Percentiles rank a stretch among this genome's conserved stretches.
Evolutionary conservation across 768 basidiomycete genomes (phyloP).

Genomic region (Lentinula edodes): DNA sequence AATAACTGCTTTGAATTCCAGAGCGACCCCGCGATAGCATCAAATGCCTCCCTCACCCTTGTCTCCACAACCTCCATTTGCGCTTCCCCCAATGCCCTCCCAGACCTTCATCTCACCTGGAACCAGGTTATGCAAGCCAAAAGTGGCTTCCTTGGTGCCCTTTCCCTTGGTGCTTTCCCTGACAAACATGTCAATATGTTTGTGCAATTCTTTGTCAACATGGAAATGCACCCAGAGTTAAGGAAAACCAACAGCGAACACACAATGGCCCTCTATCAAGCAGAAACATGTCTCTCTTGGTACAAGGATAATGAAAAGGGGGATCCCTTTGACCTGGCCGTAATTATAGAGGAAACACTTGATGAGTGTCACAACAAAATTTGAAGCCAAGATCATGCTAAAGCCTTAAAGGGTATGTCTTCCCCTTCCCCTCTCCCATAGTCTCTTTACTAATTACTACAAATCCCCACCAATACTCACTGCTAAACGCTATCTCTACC

Average conservation of each 20-base stretch:
- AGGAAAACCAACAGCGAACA: not conserved
- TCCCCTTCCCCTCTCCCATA: not conserved
- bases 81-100: not conserved
- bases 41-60: not conserved
- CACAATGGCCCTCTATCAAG: constrained; percentile 4
- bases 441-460: not conserved
- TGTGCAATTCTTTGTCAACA: not conserved
- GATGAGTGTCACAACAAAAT: not conserved
- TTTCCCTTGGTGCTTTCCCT: not conserved
- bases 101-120: constrained; percentile 2
- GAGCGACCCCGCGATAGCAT: not conserved
- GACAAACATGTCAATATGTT: not conserved
- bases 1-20: not conserved
- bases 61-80: not conserved
- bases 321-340: not conserved
- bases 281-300: not conserved
- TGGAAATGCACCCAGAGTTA: constrained; percentile 1
- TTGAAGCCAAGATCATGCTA: not conserved
- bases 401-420: not conserved
- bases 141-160: not conserved
- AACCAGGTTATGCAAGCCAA: not conserved
- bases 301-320: not conserved
- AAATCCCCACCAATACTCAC: not conserved
- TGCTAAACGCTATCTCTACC: no score
- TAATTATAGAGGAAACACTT: not conserved